These are phyloP conservation scores for barrel medic (Medicago truncatula) DNA, from an alignment of 306 rosid genomes.

Conservation along the genomic window DNA sequence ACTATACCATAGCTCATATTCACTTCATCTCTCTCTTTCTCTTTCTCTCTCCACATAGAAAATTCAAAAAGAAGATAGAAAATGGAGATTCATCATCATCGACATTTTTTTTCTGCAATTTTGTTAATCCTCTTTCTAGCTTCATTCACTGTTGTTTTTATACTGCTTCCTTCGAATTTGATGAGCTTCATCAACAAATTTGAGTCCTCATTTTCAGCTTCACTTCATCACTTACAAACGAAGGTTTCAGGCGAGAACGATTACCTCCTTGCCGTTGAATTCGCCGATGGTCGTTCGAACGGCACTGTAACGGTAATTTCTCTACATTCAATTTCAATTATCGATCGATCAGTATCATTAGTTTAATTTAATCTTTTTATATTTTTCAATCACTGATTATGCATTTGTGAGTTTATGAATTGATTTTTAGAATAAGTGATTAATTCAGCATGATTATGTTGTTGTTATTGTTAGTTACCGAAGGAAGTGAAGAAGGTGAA, in stretches of 20 bases:
- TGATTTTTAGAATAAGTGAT: no score
- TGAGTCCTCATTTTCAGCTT: not conserved
- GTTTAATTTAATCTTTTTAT: constrained; percentile 13
- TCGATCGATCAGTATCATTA: not conserved
- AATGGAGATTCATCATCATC: constrained; percentile 23
- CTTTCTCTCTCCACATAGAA: not conserved
- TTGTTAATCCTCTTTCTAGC: constrained; percentile 9
- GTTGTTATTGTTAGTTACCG: constrained; percentile 20
- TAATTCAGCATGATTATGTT: not conserved
- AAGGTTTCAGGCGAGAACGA: constrained; percentile 4
- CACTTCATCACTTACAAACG: constrained; percentile 22
- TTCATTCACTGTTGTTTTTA: constrained; percentile 11
- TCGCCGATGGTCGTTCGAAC: constrained; percentile 30
- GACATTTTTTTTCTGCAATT: constrained; percentile 3
- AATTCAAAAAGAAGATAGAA: not conserved
- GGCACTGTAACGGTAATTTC: constrained; percentile 23
- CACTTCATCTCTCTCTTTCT: not conserved
- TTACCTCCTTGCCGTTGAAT: constrained; percentile 19
- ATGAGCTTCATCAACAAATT: constrained; percentile 1
- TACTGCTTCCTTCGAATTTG: constrained; percentile 30
- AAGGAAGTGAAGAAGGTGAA: constrained; percentile 7
- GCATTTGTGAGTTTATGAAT: not conserved
- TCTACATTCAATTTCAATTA: not conserved
- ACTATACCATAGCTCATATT: not conserved
- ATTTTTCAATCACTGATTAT: not conserved